Base-by-base conservation (phyloP, 306 rosid genomes). In the Fagus crenata region DNA sequence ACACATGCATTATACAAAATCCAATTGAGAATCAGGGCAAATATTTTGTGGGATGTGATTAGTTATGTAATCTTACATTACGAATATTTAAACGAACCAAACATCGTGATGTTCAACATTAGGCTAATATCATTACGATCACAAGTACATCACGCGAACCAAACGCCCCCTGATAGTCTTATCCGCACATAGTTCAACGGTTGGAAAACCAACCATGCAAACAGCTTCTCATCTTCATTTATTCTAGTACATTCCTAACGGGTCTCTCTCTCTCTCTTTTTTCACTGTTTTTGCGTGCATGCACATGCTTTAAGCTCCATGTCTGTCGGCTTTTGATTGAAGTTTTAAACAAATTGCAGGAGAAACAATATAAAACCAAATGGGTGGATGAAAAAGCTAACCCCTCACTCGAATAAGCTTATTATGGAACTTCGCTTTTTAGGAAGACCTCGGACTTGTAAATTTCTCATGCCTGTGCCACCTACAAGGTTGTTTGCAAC, bases 401-500 rank as follows among this genome's bases (percentile, higher is more conserved):
- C 28, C 28, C 0, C 0, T 22, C 28, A 22, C 28, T 22, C 28
- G 28, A 22, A 22, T 22, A 22, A 22, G 28, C 28, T 22, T 39
- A 22, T 22, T 39, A 39, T 4, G 5, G 41, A 84, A 67, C 28
- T 22, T 22, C 72, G 32, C 55, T 72, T 84, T 65, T 33, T 69
- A 63, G 58, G 74, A 81, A 78, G 83, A 63, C 74, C 87, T 79
- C 87, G 17, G 58, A 70, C 70, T n/a, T 39, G 78, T 70, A 82
- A 70, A 41, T 70, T 75, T 37, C 49, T 67, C 33, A 9, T 12
- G 39, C 80, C 74, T 18, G 22, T 79, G 74, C 71, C 77, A 55
- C 86, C 53, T 46, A 79, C 73, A 41, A 85, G 87, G 72, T 78
- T 92, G 78, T 73, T 53, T 71, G 95, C 84, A 12, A 76, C 86